phyloP scores from a whole-genome alignment of 805 yeast species.

The Ogataea sp. region DNA sequence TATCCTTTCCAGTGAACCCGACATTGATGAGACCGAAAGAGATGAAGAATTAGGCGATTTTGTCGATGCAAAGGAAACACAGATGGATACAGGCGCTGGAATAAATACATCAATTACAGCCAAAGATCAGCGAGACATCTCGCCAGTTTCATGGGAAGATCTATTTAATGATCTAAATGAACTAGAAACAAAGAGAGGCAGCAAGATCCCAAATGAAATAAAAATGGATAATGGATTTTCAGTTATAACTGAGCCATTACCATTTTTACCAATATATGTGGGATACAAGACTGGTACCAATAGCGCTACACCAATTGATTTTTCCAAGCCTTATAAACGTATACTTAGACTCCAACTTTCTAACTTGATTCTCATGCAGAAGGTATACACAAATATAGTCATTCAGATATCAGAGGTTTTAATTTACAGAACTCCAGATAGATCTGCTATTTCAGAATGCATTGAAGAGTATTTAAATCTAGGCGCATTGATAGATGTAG shows the following conservation, averaged over 20 bases:
- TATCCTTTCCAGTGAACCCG: too few relatives aligned
- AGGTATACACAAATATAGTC: slow-evolving; percentile 7
- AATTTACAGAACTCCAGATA: background rate
- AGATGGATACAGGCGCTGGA: too few relatives aligned
- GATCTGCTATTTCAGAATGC: background rate
- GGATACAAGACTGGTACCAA: slow-evolving; percentile 4
- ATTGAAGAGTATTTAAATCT: background rate
- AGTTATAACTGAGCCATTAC: slow-evolving; percentile 5
- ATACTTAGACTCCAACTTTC: slow-evolving; percentile 2
- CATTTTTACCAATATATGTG: slow-evolving; percentile 12
- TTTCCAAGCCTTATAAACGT: slow-evolving; percentile 3
- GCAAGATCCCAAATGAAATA: slow-evolving; percentile 7
- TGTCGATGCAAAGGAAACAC: too few relatives aligned
- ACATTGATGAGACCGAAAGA: too few relatives aligned
- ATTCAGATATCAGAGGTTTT: background rate
- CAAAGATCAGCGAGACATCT: too few relatives aligned
- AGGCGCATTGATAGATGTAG: background rate
- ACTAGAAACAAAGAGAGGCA: background rate
- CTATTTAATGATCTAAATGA: slow-evolving; percentile 7
- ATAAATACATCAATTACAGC: too few relatives aligned
- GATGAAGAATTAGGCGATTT: too few relatives aligned
- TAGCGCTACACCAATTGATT: slow-evolving; percentile 7
- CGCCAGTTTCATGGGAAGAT: slow-evolving; percentile 4
- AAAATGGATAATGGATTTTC: background rate
- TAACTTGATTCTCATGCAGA: slow-evolving; percentile 9